Conservation (phyloP, 2,329 filamentous ascomycete species). For the Trichophyton mentagrophytes region DNA sequence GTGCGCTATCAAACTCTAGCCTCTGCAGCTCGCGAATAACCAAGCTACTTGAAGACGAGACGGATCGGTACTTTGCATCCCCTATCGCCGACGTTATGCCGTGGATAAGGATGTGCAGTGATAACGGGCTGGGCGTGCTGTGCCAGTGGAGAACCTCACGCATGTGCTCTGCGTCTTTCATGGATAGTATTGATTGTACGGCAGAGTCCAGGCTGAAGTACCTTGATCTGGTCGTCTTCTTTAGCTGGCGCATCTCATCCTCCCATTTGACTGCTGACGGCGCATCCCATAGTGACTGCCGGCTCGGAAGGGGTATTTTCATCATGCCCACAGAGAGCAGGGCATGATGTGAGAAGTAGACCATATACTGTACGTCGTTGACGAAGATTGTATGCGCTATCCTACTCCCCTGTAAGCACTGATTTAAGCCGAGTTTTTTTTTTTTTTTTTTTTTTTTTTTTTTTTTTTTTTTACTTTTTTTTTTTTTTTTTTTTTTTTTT, state of each 20-base stretch:
- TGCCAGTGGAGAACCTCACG: slow-evolving; percentile 12
- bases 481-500: no score
- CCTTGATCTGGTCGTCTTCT: slow-evolving; percentile 11
- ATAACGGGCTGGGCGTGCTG: slow-evolving; percentile 12
- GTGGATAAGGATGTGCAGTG: slow-evolving; percentile 15
- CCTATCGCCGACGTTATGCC: slow-evolving; percentile 15
- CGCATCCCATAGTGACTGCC: slow-evolving; percentile 15
- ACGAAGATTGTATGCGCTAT: slow-evolving; percentile 17
- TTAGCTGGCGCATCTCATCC: slow-evolving; percentile 12
- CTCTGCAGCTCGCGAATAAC: slow-evolving; percentile 9
- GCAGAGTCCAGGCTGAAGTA: slow-evolving; percentile 13
- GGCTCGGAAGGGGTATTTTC: slow-evolving; percentile 16
- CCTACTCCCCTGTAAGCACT: slow-evolving; percentile 5
- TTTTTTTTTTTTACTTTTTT: no score
- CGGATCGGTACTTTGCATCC: slow-evolving; percentile 14
- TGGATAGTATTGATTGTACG: slow-evolving; percentile 15
- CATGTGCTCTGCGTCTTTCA: slow-evolving; percentile 12
- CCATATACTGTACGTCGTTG: slow-evolving; percentile 16
- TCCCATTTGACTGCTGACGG: slow-evolving; percentile 13
- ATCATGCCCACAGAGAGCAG: slow-evolving; percentile 15
- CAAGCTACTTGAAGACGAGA: slow-evolving; percentile 10
- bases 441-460: no score
- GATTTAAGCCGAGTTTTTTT: background rate
- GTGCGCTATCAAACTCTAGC: slow-evolving; percentile 14
- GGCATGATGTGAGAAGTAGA: slow-evolving; percentile 16